A percentile compares a stretch with the other conserved stretches of the same genome.
phyloP scores from a whole-genome alignment of 2,329 filamentous ascomycete genomes.

The Clonostachys chloroleuca region DNA sequence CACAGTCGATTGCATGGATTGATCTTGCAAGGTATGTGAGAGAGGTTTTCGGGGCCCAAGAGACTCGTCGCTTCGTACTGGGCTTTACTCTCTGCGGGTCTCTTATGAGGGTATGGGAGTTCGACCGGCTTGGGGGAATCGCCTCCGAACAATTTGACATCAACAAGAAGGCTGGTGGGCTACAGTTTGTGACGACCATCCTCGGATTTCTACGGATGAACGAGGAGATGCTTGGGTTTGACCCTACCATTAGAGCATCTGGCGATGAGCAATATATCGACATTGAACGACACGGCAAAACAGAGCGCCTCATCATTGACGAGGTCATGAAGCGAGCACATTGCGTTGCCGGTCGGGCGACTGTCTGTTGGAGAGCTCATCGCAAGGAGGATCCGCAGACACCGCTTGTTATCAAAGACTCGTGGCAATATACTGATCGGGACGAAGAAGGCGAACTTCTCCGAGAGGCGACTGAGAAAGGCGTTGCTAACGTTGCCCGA shows the following conservation, averaged over 20 bases:
- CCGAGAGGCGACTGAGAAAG: constrained; percentile 23
- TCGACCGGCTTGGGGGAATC: constrained; percentile 38
- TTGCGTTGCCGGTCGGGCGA: constrained; percentile 31
- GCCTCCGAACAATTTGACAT: constrained; percentile 39
- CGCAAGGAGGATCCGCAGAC: constrained; percentile 19
- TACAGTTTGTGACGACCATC: constrained; percentile 30
- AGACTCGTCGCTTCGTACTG: constrained; percentile 35
- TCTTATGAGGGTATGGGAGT: constrained; percentile 38
- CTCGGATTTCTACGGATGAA: constrained; percentile 35
- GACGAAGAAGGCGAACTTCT: constrained; percentile 36
- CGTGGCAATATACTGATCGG: constrained; percentile 33
- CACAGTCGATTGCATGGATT: constrained; percentile 23
- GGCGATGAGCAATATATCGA: constrained; percentile 24
- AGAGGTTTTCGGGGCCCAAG: constrained; percentile 36
- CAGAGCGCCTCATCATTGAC: constrained; percentile 34
- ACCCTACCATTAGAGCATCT: constrained; percentile 36
- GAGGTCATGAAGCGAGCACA: constrained; percentile 20
- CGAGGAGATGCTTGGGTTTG: constrained; percentile 30
- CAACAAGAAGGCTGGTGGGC: constrained; percentile 25
- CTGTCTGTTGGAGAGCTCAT: constrained; percentile 38
- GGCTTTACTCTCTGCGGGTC: constrained; percentile 41
- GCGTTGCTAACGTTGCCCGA: constrained; percentile 28
- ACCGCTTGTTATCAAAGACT: constrained; percentile 39
- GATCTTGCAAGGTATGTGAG: constrained; percentile 36
- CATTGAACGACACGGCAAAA: constrained; percentile 24